Percentiles rank a stretch among this genome's conserved stretches.
phyloP scores from a whole-genome alignment of 495 filamentous ascomycete genomes.

The Collariella sp. region DNA sequence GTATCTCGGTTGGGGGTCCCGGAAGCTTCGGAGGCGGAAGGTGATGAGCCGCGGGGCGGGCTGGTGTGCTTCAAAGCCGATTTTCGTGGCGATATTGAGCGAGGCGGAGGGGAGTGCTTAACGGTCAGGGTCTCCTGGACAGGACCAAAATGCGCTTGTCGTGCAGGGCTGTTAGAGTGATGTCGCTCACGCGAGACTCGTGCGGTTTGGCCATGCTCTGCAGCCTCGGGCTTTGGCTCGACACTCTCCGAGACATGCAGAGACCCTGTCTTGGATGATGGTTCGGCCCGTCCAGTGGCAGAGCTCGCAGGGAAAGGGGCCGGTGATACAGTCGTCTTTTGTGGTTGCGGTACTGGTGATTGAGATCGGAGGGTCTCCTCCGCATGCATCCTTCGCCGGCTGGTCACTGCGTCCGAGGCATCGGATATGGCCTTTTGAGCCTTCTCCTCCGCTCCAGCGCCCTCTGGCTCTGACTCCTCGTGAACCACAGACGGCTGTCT shows the following conservation, averaged over 20 bases:
- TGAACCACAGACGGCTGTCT: conserved; percentile 55
- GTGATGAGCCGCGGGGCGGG: conserved; percentile 41
- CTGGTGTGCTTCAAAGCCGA: conserved; percentile 68
- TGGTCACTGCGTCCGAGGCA: conserved; percentile 29
- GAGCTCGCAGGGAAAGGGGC: background rate
- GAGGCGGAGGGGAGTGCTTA: conserved; percentile 67
- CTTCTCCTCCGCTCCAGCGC: conserved; percentile 4
- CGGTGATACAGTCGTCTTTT: background rate
- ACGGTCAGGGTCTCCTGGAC: conserved; percentile 43
- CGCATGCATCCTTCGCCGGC: conserved; percentile 21
- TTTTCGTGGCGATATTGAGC: conserved; percentile 77
- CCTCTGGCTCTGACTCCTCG: conserved; percentile 51
- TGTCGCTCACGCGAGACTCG: conserved; percentile 19
- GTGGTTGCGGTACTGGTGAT: background rate
- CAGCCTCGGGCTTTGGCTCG: background rate
- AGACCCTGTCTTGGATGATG: background rate
- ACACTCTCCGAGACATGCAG: background rate
- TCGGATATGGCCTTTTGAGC: conserved; percentile 15
- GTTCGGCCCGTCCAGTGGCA: background rate
- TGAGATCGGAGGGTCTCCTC: background rate
- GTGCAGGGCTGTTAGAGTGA: conserved; percentile 31
- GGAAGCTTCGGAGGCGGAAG: conserved; percentile 36
- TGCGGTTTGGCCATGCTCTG: background rate
- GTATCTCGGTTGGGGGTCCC: conserved; percentile 41
- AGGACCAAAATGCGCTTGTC: conserved; percentile 67